phyloP scores from a whole-genome alignment of 768 basidiomycete genomes.

The Floccularia luteovirens region DNA sequence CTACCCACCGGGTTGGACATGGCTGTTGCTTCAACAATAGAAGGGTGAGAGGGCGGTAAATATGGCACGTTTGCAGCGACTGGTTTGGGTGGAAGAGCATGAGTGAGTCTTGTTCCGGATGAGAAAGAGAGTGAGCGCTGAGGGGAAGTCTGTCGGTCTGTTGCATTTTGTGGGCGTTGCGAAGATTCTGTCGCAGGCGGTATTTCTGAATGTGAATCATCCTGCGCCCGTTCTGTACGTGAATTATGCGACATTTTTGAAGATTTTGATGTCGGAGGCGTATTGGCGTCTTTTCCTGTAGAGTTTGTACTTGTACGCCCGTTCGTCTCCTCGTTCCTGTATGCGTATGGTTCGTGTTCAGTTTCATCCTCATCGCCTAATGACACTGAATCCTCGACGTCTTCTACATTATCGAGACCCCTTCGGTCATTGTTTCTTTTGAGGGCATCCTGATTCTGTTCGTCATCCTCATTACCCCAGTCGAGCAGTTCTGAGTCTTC shows the following conservation, averaged over 20 bases:
- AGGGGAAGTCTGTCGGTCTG: constrained; percentile 6
- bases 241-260: neutral
- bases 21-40: constrained; percentile 52
- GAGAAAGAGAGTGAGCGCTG: constrained; percentile 14
- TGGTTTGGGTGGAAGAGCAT: constrained; percentile 66
- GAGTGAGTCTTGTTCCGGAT: constrained; percentile 37
- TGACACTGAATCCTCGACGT: constrained; percentile 53
- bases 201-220: too few species aligned
- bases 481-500: constrained; percentile 66
- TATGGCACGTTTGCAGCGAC: constrained; percentile 41
- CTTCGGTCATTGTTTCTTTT: constrained; percentile 11
- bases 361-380: constrained; percentile 68
- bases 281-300: neutral
- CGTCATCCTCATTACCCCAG: constrained; percentile 51
- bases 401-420: constrained; percentile 36
- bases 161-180: neutral
- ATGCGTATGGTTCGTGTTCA: too few species aligned
- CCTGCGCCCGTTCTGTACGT: neutral
- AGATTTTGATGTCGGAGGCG: neutral
- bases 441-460: constrained; percentile 16
- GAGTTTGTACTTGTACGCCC: neutral
- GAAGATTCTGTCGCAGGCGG: neutral
- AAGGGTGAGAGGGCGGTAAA: constrained; percentile 47
- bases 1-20: constrained; percentile 32
- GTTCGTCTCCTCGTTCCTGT: constrained; percentile 17